Conservation (phyloP, 2,329 filamentous ascomycete genomes). For the Colletotrichum tropicale region DNA sequence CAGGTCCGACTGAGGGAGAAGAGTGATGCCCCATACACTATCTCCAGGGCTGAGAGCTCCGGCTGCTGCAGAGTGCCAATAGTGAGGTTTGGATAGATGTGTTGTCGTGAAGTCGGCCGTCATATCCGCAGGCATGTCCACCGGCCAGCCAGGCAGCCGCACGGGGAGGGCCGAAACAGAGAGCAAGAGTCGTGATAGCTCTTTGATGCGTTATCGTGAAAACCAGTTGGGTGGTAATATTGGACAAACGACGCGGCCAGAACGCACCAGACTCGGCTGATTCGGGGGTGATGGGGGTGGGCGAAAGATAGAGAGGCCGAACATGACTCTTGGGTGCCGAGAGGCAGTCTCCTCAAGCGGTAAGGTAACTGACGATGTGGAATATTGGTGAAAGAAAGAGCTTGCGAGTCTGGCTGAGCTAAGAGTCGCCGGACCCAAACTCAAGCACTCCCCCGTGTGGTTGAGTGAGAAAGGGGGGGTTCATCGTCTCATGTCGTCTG, state of each 20-base stretch:
- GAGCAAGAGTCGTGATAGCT: not conserved
- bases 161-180: not conserved
- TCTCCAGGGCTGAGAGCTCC: not conserved
- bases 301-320: not conserved
- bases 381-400: not conserved
- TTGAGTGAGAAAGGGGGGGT: not conserved
- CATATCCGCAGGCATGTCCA: not conserved
- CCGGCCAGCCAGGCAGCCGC: not conserved
- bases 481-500: not conserved
- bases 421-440: not conserved
- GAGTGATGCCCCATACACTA: not conserved
- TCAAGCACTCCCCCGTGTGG: not conserved
- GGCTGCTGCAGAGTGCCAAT: slow-evolving; percentile 10
- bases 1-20: not conserved
- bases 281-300: not conserved
- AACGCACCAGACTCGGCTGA: not conserved
- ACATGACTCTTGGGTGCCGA: not conserved
- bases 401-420: not conserved
- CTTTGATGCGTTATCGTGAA: not conserved
- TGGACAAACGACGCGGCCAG: not conserved
- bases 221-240: not conserved
- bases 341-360: not conserved
- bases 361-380: not conserved
- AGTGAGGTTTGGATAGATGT: slow-evolving; percentile 2
- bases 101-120: not conserved